Evolutionary conservation across 73 alveolate species (phyloP).

Genomic region (Paramecium caudatum): DNA sequence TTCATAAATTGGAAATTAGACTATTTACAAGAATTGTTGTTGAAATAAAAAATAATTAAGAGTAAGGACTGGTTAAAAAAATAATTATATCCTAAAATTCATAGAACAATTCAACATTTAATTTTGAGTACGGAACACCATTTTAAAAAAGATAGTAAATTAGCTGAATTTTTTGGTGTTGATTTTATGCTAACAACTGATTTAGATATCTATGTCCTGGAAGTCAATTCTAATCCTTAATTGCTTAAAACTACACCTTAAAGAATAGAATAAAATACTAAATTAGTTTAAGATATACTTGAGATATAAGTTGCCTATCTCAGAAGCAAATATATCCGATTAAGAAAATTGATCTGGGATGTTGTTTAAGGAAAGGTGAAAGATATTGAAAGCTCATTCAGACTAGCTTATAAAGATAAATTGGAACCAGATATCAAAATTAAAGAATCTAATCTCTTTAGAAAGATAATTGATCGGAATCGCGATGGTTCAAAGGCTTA

Average conservation of each 20-base stretch:
- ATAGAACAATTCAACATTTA: constrained; percentile 54
- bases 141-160: constrained; percentile 58
- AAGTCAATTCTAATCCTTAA: constrained; percentile 72
- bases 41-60: constrained; percentile 54
- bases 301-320: constrained; percentile 43
- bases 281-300: constrained; percentile 36
- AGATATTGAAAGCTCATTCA: not conserved
- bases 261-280: constrained; percentile 1
- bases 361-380: not conserved
- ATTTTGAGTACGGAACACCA: not conserved
- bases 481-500: constrained; percentile 8
- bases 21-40: constrained; percentile 40
- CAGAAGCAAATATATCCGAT: constrained; percentile 45
- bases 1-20: constrained; percentile 69
- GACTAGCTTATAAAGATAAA: constrained; percentile 49
- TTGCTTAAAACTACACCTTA: constrained; percentile 30
- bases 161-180: constrained; percentile 66
- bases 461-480: constrained; percentile 37
- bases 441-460: not conserved
- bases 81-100: constrained; percentile 66
- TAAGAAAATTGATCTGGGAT: not conserved
- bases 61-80: constrained; percentile 63
- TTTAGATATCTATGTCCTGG: constrained; percentile 61
- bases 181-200: constrained; percentile 64
- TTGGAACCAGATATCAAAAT: not conserved